Base-by-base conservation (phyloP, 331 rosid species). In the Rhamnella rubrinervis region DNA sequence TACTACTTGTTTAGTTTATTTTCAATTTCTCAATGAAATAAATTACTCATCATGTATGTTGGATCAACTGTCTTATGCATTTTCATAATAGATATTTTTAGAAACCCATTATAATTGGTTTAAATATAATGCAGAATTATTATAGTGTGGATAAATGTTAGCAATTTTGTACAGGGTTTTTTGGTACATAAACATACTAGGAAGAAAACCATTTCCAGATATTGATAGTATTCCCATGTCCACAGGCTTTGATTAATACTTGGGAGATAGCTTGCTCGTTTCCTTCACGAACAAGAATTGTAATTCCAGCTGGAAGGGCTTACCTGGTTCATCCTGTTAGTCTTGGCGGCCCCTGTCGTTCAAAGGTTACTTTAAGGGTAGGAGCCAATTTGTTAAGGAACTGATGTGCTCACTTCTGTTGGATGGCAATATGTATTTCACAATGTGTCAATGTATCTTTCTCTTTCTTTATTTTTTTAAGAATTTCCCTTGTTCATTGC, bases 251-350 rank as follows among this genome's bases (percentile, higher is more conserved):
- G 35, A 55, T 79, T 28, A 65, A 67, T 10, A 87, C 81, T 68
- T 93, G 98, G 98, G 67, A 78, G 35, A 38, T 28, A 4, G 98
- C 95, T 52, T 93, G 98, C 83, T 87, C 96, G 66, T 59, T 71
- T 58, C 64, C 89, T 51, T 80, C 58, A 17, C 70, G 85, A 53
- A 61, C 67, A 23, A 72, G 53, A 25, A 59, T 93, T 63, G 66
- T 74, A 46, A 61, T 88, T 80, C 95, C 95, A 5, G 61, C 73
- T 23, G 87, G 76, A 44, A 81, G 67, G 55, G 65, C 82, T 56
- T 90, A 80, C 77, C 82, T 88, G 51, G 64, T 90, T 52, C 66
- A 85, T 75, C 98, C 96, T 70, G 20, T 85, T 59, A 87, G 85
- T 76, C 66, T 93, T 68, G 83, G 77, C 28, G 98, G 98, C 56